phyloP scores from a whole-genome alignment of 2,329 filamentous ascomycete species.

The Xylaria sp. region DNA sequence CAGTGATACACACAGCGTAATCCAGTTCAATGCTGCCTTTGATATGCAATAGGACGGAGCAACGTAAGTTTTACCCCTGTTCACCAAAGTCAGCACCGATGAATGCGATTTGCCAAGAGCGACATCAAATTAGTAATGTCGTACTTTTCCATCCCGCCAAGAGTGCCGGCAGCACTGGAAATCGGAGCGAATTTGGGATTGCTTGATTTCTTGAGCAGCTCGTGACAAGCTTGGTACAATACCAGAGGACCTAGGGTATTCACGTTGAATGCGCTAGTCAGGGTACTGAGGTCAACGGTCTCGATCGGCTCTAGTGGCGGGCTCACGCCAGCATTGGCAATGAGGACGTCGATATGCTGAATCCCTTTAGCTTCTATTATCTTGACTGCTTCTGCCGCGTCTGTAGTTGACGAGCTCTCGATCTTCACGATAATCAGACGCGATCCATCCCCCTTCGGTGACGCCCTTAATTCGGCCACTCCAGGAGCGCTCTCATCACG shows the following conservation, averaged over 20 bases:
- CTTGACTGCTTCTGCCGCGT: conserved; percentile 43
- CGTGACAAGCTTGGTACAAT: conserved; percentile 48
- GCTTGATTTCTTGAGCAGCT: conserved; percentile 48
- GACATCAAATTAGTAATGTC: neutral
- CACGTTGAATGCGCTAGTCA: conserved; percentile 42
- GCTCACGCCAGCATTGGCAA: conserved; percentile 52
- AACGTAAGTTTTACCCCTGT: conserved; percentile 29
- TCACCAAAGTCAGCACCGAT: neutral
- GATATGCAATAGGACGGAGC: conserved; percentile 48
- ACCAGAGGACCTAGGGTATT: conserved; percentile 47
- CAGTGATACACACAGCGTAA: conserved; percentile 41
- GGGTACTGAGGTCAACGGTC: conserved; percentile 46
- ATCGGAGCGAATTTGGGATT: conserved; percentile 49
- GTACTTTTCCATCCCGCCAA: conserved; percentile 35
- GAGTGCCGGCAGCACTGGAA: conserved; percentile 46
- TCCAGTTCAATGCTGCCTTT: conserved; percentile 50
- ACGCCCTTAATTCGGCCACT: conserved; percentile 41
- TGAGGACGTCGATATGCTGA: conserved; percentile 49
- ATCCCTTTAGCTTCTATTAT: conserved; percentile 42
- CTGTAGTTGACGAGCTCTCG: conserved; percentile 44
- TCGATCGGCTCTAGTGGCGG: conserved; percentile 43
- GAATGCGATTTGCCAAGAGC: neutral
- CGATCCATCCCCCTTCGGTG: conserved; percentile 24
- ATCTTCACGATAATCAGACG: conserved; percentile 46
- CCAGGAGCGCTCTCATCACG: conserved; percentile 46